Conservation (phyloP, 140 eudicot genomes). For the Flaveria floridana region DNA sequence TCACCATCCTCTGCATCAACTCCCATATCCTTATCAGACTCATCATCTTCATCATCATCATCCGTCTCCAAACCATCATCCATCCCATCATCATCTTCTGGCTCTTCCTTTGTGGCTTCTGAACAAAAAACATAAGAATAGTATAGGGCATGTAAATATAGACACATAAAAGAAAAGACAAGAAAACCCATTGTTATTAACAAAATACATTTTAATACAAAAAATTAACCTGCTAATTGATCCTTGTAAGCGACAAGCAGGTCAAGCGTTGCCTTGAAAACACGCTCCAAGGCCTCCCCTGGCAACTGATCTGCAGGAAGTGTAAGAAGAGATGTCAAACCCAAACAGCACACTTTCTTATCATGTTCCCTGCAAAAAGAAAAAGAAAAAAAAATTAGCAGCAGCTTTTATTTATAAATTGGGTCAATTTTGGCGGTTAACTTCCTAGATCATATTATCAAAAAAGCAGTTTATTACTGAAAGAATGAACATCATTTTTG, state of each 20-base stretch:
- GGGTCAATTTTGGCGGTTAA: background rate
- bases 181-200: background rate
- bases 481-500: background rate
- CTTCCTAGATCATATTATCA: background rate
- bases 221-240: conserved; percentile 70
- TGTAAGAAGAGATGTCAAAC: conserved; percentile 75
- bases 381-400: background rate
- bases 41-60: conserved; percentile 56
- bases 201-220: conserved; percentile 8
- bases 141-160: background rate
- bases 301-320: conserved; percentile 78
- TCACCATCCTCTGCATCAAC: conserved; percentile 69
- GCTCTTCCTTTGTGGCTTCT: conserved; percentile 69
- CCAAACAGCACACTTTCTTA: conserved; percentile 86
- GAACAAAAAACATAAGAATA: conserved; percentile 7
- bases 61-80: conserved; percentile 55
- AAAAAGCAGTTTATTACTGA: background rate
- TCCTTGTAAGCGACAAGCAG: conserved; percentile 82
- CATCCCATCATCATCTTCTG: conserved; percentile 60
- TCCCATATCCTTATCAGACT: conserved; percentile 63
- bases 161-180: background rate
- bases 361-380: conserved; percentile 58
- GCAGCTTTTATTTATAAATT: background rate
- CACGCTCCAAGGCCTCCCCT: conserved; percentile 73
- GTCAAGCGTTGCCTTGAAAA: conserved; percentile 79